Conservation (phyloP, 1,284 basidiomycete genomes). For the Ustilago loliicola region DNA sequence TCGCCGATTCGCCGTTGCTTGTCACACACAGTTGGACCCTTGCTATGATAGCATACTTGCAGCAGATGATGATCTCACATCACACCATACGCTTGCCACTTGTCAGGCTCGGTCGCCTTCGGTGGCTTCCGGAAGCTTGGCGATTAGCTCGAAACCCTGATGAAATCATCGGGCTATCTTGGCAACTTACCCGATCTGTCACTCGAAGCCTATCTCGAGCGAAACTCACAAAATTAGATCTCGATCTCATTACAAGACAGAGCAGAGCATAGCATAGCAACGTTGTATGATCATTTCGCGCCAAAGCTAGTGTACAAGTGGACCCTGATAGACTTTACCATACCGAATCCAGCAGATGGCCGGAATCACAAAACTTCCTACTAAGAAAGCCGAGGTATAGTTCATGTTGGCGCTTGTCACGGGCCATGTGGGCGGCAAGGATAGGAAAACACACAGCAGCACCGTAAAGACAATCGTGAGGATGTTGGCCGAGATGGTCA, state of each 20-base stretch:
- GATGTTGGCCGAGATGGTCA: slow-evolving; percentile 30
- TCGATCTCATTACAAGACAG: too few species aligned
- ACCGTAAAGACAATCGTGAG: slow-evolving; percentile 35
- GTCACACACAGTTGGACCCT: background rate
- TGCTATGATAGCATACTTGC: too few species aligned
- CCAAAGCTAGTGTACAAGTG: slow-evolving; percentile 22
- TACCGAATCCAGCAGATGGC: slow-evolving; percentile 17
- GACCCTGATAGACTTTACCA: slow-evolving; percentile 17
- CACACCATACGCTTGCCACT: too few species aligned
- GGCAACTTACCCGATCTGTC: background rate
- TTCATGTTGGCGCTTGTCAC: slow-evolving; percentile 42
- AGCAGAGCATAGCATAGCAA: too few species aligned
- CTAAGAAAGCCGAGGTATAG: slow-evolving; percentile 31
- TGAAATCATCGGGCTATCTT: background rate
- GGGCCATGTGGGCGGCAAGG: slow-evolving; percentile 32
- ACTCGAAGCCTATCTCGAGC: background rate
- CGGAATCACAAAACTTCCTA: slow-evolving; percentile 21
- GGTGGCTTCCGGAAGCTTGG: background rate
- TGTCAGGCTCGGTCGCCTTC: too few species aligned
- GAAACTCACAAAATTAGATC: background rate
- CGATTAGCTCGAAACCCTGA: background rate
- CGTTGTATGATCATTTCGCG: background rate
- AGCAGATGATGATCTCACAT: too few species aligned
- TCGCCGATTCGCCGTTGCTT: slow-evolving; percentile 28
- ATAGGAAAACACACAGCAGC: slow-evolving; percentile 33